Evolutionary conservation across 2,329 filamentous ascomycete genomes (phyloP).

Genomic region (Alternaria sp.): DNA sequence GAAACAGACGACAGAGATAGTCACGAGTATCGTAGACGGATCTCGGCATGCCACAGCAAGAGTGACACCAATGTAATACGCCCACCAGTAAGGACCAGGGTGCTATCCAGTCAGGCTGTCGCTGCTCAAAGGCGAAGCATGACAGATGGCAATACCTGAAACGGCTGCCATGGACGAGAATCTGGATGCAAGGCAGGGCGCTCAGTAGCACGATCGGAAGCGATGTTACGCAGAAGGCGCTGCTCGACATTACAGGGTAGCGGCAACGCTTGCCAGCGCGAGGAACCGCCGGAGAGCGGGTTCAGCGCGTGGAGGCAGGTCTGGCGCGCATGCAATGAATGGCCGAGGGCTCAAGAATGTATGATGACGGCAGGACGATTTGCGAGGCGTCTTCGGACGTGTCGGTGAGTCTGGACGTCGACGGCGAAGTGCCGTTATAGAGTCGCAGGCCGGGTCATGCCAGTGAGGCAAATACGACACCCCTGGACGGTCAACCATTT

Average conservation of each 20-base stretch:
- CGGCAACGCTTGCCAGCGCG: conserved; percentile 34
- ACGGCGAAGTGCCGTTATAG: conserved; percentile 26
- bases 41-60: conserved; percentile 21
- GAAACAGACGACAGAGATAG: conserved; percentile 19
- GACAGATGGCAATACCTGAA: conserved; percentile 27
- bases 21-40: conserved; percentile 18
- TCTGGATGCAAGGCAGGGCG: conserved; percentile 39
- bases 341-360: conserved; percentile 10
- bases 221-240: conserved; percentile 37
- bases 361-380: conserved; percentile 23
- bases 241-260: conserved; percentile 26
- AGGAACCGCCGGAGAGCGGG: conserved; percentile 34
- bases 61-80: conserved; percentile 24
- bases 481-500: conserved; percentile 20
- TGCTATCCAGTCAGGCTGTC: conserved; percentile 25
- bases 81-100: conserved; percentile 5
- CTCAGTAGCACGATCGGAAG: conserved; percentile 33
- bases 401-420: conserved; percentile 42
- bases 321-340: conserved; percentile 17
- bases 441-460: conserved; percentile 29
- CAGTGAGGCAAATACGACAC: conserved; percentile 30
- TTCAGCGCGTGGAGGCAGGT: conserved; percentile 34
- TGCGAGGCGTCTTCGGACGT: conserved; percentile 26
- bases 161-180: conserved; percentile 28
- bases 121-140: conserved; percentile 26